A percentile compares a stretch with the other conserved stretches of the same genome.
These are phyloP conservation scores for Colletotrichum endophyticum DNA, from an alignment of 2,329 filamentous ascomycete genomes.

Conservation along the genomic window DNA sequence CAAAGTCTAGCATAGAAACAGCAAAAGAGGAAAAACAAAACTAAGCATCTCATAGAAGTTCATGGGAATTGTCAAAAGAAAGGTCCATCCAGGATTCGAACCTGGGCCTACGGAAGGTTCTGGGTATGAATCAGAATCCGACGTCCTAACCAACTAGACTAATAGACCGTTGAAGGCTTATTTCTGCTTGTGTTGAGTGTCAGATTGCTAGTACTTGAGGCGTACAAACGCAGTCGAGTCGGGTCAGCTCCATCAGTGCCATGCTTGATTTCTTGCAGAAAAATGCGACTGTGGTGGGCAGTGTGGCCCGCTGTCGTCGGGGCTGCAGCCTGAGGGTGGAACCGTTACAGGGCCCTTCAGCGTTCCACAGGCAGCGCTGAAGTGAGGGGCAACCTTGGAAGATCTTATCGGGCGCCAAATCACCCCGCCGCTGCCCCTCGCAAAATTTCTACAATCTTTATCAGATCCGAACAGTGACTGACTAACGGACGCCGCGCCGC, in stretches of 20 bases:
- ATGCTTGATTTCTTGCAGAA: background rate
- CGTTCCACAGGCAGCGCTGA: background rate
- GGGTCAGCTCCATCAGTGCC: background rate
- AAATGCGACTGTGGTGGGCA: background rate
- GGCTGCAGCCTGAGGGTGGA: background rate
- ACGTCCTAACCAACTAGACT: conserved; percentile 23
- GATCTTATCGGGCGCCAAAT: conserved; percentile 15
- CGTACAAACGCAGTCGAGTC: background rate
- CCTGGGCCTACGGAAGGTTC: conserved; percentile 19
- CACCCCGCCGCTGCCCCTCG: conserved; percentile 22
- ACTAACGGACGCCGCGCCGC: background rate
- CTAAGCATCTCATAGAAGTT: accelerated
- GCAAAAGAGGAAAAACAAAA: background rate
- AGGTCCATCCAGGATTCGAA: conserved; percentile 23
- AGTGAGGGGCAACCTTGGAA: conserved; percentile 5
- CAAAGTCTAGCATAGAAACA: background rate
- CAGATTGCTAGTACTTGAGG: accelerated
- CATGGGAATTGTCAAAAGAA: background rate
- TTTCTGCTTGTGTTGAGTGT: accelerated
- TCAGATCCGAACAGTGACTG: conserved; percentile 9
- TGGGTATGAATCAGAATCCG: conserved; percentile 9
- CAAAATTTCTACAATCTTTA: conserved; percentile 15
- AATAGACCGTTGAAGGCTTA: background rate
- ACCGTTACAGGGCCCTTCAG: background rate
- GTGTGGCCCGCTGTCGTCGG: background rate